phyloP scores from a whole-genome alignment of 1,139 yeast species.

The Geotrichum europaeum region DNA sequence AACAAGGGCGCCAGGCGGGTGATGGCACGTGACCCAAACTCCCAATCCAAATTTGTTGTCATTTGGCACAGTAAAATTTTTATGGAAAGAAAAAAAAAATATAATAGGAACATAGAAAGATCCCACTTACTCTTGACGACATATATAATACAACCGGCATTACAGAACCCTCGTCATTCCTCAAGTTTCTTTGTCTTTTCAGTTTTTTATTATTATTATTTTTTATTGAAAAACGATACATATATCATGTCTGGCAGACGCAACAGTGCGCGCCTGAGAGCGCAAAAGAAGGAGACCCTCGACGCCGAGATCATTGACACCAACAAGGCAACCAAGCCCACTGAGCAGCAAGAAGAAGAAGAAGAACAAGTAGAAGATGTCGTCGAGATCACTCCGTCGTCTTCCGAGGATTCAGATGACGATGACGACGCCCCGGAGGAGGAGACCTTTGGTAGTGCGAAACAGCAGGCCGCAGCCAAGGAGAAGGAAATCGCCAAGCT shows the following conservation, averaged over 20 bases:
- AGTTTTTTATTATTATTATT: background rate
- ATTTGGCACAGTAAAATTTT: background rate
- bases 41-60: background rate
- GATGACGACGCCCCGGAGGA: conserved; percentile 17
- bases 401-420: background rate
- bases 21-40: background rate
- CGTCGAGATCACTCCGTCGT: conserved; percentile 1
- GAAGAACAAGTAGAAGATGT: background rate
- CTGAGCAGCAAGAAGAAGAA: background rate
- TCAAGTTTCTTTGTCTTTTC: background rate
- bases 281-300: background rate
- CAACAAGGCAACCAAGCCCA: background rate
- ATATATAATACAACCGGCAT: no score
- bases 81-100: background rate
- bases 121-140: background rate
- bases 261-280: background rate
- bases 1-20: background rate
- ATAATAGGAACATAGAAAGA: background rate
- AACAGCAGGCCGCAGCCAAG: conserved; percentile 1
- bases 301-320: background rate
- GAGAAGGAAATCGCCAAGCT: background rate
- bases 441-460: conserved; percentile 5
- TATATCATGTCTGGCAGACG: background rate
- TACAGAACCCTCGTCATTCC: background rate
- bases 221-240: background rate